A percentile compares a stretch with the other conserved stretches of the same genome.
These are phyloP conservation scores for Sugiyamaella novakii DNA, from an alignment of 1,139 yeast genomes.

Conservation along the genomic window DNA sequence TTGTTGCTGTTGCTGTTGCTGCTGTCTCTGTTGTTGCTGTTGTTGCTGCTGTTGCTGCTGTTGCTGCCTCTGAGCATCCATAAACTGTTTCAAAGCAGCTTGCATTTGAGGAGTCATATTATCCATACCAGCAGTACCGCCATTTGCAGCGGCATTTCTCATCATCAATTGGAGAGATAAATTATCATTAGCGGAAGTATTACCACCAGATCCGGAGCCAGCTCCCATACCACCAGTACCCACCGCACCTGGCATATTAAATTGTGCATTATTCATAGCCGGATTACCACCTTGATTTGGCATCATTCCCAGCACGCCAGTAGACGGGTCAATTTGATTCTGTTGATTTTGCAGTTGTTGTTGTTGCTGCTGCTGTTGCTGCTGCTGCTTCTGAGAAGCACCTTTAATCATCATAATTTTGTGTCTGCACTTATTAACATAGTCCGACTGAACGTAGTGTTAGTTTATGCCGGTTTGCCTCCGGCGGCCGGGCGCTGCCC, in stretches of 20 bases:
- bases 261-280: background rate
- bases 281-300: conserved; percentile 3
- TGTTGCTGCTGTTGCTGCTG: conserved; percentile 26
- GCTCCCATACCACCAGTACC: background rate
- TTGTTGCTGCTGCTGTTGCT: conserved; percentile 18
- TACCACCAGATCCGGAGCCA: background rate
- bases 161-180: conserved; percentile 16
- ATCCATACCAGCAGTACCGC: conserved; percentile 15
- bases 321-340: conserved; percentile 8
- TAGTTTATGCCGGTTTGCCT: conserved; percentile 6
- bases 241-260: conserved; percentile 2
- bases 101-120: conserved; percentile 21
- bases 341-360: conserved; percentile 21
- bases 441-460: conserved; percentile 27
- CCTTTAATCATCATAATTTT: conserved; percentile 33
- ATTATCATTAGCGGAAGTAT: conserved; percentile 2
- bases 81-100: conserved; percentile 22
- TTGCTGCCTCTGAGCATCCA: conserved; percentile 20
- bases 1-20: conserved; percentile 20
- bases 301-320: conserved; percentile 11
- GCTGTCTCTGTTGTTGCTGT: conserved; percentile 25
- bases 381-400: conserved; percentile 26
- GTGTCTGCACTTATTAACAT: conserved; percentile 32
- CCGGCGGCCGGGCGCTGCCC: conserved; percentile 14
- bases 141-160: conserved; percentile 16